phyloP scores from a whole-genome alignment of 2,329 filamentous ascomycete genomes.

The Bipolaris sorokiniana region DNA sequence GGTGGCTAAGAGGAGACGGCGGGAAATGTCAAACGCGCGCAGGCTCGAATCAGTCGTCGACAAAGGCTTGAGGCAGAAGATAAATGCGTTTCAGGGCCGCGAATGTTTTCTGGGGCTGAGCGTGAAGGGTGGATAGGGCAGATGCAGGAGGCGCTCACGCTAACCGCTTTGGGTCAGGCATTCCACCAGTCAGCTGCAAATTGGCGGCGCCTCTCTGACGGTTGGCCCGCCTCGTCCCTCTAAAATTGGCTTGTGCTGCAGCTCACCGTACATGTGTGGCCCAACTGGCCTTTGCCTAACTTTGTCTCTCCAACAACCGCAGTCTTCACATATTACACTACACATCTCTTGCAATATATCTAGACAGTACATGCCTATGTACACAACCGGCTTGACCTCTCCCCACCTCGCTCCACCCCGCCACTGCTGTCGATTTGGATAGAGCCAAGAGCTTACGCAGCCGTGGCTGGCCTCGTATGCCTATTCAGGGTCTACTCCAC shows the following conservation, averaged over 20 bases:
- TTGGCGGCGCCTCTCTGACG: slow-evolving; percentile 12
- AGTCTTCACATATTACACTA: neutral
- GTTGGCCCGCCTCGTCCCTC: slow-evolving; percentile 18
- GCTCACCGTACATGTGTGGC: neutral
- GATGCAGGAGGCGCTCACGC: slow-evolving; percentile 16
- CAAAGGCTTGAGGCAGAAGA: slow-evolving; percentile 18
- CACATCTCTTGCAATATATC: neutral
- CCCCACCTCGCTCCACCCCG: neutral
- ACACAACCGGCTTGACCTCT: neutral
- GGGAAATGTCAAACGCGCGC: slow-evolving; percentile 13
- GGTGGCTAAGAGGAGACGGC: neutral
- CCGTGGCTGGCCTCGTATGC: slow-evolving; percentile 8
- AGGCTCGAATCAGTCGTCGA: slow-evolving; percentile 15
- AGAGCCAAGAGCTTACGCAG: slow-evolving; percentile 11
- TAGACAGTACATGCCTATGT: neutral
- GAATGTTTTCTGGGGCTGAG: slow-evolving; percentile 25
- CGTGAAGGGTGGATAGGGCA: slow-evolving; percentile 9
- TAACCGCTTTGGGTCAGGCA: slow-evolving; percentile 14
- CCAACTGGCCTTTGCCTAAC: neutral
- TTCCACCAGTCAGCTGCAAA: slow-evolving; percentile 4
- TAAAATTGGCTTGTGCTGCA: slow-evolving; percentile 27
- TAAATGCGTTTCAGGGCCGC: slow-evolving; percentile 20
- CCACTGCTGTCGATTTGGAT: neutral
- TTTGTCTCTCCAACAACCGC: too few species aligned
- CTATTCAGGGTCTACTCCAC: slow-evolving; percentile 15